Evolutionary conservation across 139 green algal genomes (phyloP).

Genomic region (Astrephomene gubernaculifera): DNA sequence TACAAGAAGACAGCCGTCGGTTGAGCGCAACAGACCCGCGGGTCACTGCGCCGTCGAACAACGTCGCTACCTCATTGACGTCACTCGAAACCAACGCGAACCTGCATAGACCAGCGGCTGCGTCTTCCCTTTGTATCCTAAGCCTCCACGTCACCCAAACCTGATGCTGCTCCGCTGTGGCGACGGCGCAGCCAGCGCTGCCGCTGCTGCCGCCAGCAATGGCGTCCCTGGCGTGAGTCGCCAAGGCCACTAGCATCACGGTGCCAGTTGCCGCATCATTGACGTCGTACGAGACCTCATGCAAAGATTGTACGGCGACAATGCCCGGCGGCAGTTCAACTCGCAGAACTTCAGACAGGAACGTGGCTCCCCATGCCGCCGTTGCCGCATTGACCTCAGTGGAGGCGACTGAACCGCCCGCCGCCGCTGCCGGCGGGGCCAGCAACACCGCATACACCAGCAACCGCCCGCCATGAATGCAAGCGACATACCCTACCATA

Average conservation of each 20-base stretch:
- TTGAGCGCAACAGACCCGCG: background rate
- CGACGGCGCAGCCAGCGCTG: background rate
- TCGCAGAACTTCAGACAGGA: conserved; percentile 23
- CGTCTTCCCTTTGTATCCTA: background rate
- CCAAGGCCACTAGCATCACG: conserved; percentile 18
- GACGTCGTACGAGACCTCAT: conserved; percentile 23
- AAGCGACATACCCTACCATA: conserved; percentile 15
- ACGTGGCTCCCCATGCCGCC: conserved; percentile 10
- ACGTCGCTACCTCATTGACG: background rate
- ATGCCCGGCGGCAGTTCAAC: conserved; percentile 23
- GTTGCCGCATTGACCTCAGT: too few relatives aligned
- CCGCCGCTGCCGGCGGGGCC: background rate
- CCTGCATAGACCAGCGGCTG: background rate
- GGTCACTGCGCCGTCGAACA: background rate
- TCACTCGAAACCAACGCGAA: background rate
- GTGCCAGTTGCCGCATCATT: background rate
- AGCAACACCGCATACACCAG: conserved; percentile 31
- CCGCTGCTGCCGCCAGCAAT: background rate
- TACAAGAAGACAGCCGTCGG: background rate
- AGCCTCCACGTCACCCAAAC: conserved; percentile 31
- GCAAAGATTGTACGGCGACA: conserved; percentile 3
- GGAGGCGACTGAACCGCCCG: background rate
- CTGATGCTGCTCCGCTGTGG: background rate
- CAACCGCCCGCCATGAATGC: conserved; percentile 14
- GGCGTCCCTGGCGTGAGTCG: background rate